Percentiles rank a stretch among this genome's conserved stretches.
phyloP scores from a whole-genome alignment of 305 asterid species.

The Solanum hybrid region DNA sequence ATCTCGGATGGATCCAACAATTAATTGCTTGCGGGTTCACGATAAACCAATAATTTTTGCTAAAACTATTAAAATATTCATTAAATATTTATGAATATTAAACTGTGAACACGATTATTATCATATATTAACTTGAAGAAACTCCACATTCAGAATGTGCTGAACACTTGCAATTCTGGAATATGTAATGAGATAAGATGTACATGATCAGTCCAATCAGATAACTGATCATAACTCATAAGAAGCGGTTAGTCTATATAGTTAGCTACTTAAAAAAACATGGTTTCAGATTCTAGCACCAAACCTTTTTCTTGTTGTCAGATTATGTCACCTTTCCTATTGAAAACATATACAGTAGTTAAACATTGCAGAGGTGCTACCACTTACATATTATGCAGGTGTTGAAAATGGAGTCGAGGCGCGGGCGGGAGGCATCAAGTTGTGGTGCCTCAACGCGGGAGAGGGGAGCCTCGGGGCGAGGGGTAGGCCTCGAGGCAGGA shows the following conservation, averaged over 20 bases:
- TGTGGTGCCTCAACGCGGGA: too few species aligned
- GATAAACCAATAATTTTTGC: not conserved
- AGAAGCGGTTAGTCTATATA: not conserved
- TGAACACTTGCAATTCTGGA: not conserved
- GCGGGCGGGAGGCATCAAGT: too few species aligned
- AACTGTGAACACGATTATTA: not conserved
- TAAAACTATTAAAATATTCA: not conserved
- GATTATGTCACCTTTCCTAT: not conserved
- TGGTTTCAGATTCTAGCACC: not conserved
- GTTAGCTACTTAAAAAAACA: too few species aligned
- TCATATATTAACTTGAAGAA: too few species aligned
- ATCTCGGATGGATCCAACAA: not conserved
- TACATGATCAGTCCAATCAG: not conserved
- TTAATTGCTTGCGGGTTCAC: not conserved
- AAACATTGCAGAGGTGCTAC: too few species aligned
- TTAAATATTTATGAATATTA: not conserved
- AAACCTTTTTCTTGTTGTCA: not conserved
- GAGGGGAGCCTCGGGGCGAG: too few species aligned
- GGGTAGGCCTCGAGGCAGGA: too few species aligned
- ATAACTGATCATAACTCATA: not conserved
- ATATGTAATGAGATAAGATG: not conserved
- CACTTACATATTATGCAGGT: too few species aligned
- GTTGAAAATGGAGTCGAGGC: too few species aligned
- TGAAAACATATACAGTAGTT: not conserved
- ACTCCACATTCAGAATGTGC: not conserved